Conservation (phyloP, 1,139 yeast genomes). For the Saccharomyces uvarum region DNA sequence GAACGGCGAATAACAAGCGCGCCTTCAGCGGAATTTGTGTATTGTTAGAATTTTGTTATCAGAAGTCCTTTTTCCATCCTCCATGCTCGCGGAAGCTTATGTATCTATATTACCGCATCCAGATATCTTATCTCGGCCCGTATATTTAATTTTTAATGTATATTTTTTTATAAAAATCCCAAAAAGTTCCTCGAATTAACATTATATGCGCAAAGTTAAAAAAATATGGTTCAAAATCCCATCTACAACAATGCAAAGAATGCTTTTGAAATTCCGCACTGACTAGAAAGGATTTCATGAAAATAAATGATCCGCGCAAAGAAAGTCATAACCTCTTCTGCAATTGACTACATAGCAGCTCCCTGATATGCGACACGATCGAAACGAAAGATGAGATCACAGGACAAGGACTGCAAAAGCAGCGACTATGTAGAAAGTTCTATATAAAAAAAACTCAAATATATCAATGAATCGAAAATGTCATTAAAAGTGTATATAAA, state of each 20-base stretch:
- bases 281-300: too few relatives aligned
- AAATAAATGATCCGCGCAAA: too few relatives aligned
- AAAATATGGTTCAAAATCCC: too few relatives aligned
- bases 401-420: not conserved
- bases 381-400: not conserved
- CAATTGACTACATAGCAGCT: too few relatives aligned
- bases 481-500: not conserved
- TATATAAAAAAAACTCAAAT: not conserved
- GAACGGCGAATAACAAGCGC: slow-evolving; percentile 2
- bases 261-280: too few relatives aligned
- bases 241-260: too few relatives aligned
- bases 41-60: not conserved
- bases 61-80: not conserved
- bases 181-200: not conserved
- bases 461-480: slow-evolving; percentile 1
- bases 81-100: not conserved
- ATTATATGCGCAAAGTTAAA: too few relatives aligned
- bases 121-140: not conserved
- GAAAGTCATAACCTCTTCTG: too few relatives aligned
- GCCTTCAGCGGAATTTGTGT: not conserved
- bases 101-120: not conserved
- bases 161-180: not conserved
- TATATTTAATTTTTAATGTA: not conserved
- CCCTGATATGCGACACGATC: too few relatives aligned
- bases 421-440: too few relatives aligned